Evolutionary conservation across 2,329 filamentous ascomycete genomes (phyloP).

Genomic region (Fusarium chlamydosporum): DNA sequence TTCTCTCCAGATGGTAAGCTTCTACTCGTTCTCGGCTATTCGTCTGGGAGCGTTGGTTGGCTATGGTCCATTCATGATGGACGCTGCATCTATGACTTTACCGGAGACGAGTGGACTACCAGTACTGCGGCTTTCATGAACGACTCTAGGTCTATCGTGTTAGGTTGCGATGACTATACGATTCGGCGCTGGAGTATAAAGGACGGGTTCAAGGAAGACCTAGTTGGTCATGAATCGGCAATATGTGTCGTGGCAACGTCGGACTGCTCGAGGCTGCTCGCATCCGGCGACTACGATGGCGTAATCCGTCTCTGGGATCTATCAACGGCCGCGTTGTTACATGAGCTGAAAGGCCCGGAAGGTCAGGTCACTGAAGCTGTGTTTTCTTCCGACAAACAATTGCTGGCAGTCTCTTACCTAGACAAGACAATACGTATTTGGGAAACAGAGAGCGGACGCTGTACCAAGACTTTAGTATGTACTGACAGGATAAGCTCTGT

Average conservation of each 20-base stretch:
- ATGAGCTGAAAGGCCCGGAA: background rate
- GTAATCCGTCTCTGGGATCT: background rate
- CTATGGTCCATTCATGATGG: background rate
- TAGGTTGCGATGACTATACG: background rate
- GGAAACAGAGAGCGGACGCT: background rate
- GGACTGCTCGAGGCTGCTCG: background rate
- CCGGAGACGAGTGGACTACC: background rate
- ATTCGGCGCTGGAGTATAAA: background rate
- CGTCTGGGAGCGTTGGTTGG: background rate
- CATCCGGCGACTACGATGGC: background rate
- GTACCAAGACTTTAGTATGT: background rate
- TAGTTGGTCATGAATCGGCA: background rate
- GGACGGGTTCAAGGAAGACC: background rate
- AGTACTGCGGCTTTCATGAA: background rate
- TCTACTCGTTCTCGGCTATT: background rate
- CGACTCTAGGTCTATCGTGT: background rate
- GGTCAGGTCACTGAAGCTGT: rapidly evolving
- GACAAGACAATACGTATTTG: background rate
- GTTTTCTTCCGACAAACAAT: background rate
- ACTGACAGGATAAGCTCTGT: background rate
- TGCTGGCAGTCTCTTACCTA: background rate
- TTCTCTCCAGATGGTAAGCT: background rate
- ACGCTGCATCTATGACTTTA: background rate
- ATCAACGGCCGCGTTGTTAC: background rate
- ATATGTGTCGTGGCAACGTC: background rate